Conservation (phyloP, 163 green algal species). For the Dunaliella salina region DNA sequence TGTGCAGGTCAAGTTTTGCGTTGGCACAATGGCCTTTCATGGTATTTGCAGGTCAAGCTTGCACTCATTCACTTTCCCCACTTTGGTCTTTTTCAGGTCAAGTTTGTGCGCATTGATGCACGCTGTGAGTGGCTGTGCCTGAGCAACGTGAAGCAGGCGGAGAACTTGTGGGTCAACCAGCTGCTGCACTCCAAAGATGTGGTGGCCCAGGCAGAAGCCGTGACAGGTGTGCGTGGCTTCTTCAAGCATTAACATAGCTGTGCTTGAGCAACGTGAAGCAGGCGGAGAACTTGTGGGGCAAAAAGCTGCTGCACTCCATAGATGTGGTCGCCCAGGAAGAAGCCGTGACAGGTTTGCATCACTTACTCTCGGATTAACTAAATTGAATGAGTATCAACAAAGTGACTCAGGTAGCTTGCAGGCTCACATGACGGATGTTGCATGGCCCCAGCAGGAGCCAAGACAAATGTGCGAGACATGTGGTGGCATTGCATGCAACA, state of each 20-base stretch:
- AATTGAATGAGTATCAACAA: too few relatives aligned
- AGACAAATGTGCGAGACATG: too few relatives aligned
- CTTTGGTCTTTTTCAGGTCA: not conserved
- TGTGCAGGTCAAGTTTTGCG: too few relatives aligned
- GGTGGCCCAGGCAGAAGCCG: not conserved
- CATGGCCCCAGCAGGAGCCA: too few relatives aligned
- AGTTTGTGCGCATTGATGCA: not conserved
- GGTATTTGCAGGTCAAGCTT: not conserved
- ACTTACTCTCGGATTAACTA: too few relatives aligned
- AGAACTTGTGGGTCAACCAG: not conserved
- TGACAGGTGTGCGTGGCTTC: not conserved
- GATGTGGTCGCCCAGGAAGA: not conserved
- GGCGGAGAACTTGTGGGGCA: not conserved
- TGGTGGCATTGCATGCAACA: too few relatives aligned
- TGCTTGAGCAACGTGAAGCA: not conserved
- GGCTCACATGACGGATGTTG: too few relatives aligned
- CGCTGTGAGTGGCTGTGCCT: not conserved
- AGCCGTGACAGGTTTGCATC: not conserved
- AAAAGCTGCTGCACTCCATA: not conserved
- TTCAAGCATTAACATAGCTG: not conserved
- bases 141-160: not conserved
- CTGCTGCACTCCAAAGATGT: not conserved
- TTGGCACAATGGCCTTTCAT: too few relatives aligned
- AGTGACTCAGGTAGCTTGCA: too few relatives aligned
- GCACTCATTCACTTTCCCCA: not conserved